Evolutionary conservation across 345 rosid species (phyloP).

Genomic region (Garcia nutans): DNA sequence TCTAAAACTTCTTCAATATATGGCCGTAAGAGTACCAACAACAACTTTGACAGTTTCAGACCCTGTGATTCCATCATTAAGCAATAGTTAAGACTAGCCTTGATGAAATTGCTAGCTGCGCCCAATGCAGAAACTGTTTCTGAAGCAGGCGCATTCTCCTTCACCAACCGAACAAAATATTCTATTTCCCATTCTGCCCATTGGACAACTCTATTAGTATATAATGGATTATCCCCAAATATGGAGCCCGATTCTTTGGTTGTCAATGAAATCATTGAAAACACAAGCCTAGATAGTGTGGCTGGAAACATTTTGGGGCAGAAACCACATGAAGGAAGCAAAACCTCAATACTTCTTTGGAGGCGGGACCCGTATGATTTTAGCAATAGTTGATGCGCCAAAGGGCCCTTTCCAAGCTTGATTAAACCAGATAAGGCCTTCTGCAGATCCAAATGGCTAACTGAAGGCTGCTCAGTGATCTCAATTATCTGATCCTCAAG

Average conservation of each 20-base stretch:
- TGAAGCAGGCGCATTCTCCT: conserved; percentile 76
- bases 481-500: conserved; percentile 71
- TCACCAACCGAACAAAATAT: conserved; percentile 71
- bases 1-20: conserved; percentile 91
- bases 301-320: conserved; percentile 79
- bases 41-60: conserved; percentile 71
- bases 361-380: conserved; percentile 55
- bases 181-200: conserved; percentile 98
- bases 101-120: conserved; percentile 71
- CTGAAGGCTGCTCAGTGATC: conserved; percentile 64
- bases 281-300: conserved; percentile 69
- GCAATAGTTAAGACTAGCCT: conserved; percentile 80
- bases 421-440: conserved; percentile 61
- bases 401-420: conserved; percentile 80
- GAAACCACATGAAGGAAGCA: conserved; percentile 69
- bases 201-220: conserved; percentile 79
- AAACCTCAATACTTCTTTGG: conserved; percentile 57
- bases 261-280: conserved; percentile 63
- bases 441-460: conserved; percentile 49
- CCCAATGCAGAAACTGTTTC: conserved; percentile 74
- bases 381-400: conserved; percentile 73
- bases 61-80: conserved; percentile 79
- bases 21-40: conserved; percentile 80
- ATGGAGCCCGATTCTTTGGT: conserved; percentile 68
- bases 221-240: conserved; percentile 85